Conservation (phyloP, 2,329 filamentous ascomycete species). For the Verticillium nubilum region DNA sequence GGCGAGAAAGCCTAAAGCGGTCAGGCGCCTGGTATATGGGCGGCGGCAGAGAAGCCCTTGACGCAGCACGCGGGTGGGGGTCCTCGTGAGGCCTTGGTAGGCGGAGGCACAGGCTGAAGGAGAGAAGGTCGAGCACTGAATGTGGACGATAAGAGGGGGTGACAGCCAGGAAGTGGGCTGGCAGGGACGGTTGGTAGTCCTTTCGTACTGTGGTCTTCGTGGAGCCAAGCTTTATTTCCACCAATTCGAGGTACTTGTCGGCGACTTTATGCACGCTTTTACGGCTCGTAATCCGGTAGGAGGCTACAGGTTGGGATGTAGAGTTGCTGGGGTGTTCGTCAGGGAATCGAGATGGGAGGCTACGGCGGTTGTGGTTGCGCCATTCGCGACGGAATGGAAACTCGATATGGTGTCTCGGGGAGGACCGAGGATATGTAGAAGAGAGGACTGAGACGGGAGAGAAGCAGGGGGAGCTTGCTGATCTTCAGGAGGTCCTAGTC, state of each 20-base stretch:
- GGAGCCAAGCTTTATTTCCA: slow-evolving; percentile 4
- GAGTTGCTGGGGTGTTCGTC: background rate
- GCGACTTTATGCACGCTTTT: background rate
- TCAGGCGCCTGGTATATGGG: slow-evolving; percentile 2
- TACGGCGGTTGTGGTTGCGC: background rate
- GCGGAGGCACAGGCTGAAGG: background rate
- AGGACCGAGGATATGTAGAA: background rate
- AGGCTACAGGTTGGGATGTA: background rate
- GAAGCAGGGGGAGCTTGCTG: background rate
- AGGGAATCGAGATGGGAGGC: background rate
- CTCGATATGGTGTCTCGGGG: background rate
- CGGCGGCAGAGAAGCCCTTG: slow-evolving; percentile 1
- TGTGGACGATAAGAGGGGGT: background rate
- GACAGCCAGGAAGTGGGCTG: background rate
- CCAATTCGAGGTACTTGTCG: slow-evolving; percentile 2
- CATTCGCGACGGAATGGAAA: background rate
- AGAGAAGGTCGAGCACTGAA: background rate
- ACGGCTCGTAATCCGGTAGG: background rate
- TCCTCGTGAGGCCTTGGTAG: slow-evolving; percentile 8
- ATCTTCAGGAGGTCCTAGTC: background rate
- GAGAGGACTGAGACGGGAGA: background rate
- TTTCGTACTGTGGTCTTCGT: background rate
- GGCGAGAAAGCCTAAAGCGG: background rate
- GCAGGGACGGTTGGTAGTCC: background rate
- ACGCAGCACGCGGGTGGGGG: slow-evolving; percentile 8